These are phyloP conservation scores for Ilyonectria robusta DNA, from an alignment of 2,329 filamentous ascomycete species.

Conservation along the genomic window DNA sequence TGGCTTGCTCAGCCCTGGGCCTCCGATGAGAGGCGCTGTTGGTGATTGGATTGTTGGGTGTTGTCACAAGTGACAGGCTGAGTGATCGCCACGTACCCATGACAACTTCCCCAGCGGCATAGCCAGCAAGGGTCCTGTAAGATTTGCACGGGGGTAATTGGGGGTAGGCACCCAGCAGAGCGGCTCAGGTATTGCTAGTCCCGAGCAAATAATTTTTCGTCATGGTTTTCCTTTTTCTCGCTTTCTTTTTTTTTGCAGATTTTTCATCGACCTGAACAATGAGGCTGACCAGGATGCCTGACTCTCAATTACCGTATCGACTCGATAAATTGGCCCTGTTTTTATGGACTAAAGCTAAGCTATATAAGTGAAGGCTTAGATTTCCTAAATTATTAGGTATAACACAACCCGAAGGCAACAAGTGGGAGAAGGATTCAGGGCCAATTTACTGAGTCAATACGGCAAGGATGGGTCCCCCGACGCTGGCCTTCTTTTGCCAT, in stretches of 20 bases:
- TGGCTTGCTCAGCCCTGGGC: constrained; percentile 21
- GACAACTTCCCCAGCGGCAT: constrained; percentile 9
- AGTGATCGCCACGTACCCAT: constrained; percentile 26
- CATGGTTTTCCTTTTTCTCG: constrained; percentile 8
- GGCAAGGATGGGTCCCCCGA: neutral
- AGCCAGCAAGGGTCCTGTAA: constrained; percentile 2
- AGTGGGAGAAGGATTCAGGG: too few relatives aligned
- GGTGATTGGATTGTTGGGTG: constrained; percentile 13
- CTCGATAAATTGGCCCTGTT: too few relatives aligned
- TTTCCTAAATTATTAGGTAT: too few relatives aligned
- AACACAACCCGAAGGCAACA: too few relatives aligned
- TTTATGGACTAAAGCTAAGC: too few relatives aligned
- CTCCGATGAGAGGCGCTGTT: constrained; percentile 2
- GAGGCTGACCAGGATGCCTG: constrained; percentile 20
- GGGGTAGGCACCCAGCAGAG: neutral
- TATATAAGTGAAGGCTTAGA: too few relatives aligned
- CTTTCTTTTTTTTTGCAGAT: constrained; percentile 25
- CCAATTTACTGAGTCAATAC: too few relatives aligned
- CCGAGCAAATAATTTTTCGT: neutral
- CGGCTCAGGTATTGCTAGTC: neutral
- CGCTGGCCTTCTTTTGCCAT: constrained; percentile 22
- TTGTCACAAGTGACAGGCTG: constrained; percentile 40
- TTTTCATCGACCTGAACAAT: constrained; percentile 19
- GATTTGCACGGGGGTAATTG: constrained; percentile 1
- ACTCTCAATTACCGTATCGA: constrained; percentile 7